Conservation (phyloP, 257 asterid species). For the Penstemon davidsonii region DNA sequence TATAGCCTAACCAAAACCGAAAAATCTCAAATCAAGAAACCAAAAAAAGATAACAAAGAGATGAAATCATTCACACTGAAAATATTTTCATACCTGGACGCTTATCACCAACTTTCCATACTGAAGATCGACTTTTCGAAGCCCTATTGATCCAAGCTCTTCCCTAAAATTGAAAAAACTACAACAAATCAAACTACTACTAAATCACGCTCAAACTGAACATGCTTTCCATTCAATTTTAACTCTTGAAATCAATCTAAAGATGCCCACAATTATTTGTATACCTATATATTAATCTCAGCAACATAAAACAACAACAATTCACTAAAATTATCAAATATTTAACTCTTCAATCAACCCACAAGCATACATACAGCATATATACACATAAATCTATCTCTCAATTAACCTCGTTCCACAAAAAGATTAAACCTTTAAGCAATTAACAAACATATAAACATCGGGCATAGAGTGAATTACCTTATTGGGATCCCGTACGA, state of each 20-base stretch:
- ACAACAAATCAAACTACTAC: not conserved
- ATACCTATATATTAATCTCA: no score
- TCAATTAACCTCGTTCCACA: not conserved
- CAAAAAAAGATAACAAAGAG: no score
- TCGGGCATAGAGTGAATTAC: conserved; percentile 29
- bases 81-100: conserved; percentile 69
- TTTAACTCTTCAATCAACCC: not conserved
- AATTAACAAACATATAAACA: conserved; percentile 17
- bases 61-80: not conserved
- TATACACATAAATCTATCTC: not conserved
- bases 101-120: conserved; percentile 78
- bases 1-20: no score
- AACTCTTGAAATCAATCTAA: not conserved
- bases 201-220: not conserved
- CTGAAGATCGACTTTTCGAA: conserved; percentile 70
- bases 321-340: no score
- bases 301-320: not conserved
- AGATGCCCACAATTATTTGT: not conserved
- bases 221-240: not conserved
- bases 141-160: conserved; percentile 79
- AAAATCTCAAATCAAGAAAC: no score
- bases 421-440: conserved; percentile 17
- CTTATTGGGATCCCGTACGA: conserved; percentile 64
- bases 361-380: not conserved
- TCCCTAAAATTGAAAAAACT: conserved; percentile 52